Evolutionary conservation across 495 filamentous ascomycete species (phyloP), one percentile per base, ranked within the genome.

Genomic region (Cercophora newfieldiana): DNA sequence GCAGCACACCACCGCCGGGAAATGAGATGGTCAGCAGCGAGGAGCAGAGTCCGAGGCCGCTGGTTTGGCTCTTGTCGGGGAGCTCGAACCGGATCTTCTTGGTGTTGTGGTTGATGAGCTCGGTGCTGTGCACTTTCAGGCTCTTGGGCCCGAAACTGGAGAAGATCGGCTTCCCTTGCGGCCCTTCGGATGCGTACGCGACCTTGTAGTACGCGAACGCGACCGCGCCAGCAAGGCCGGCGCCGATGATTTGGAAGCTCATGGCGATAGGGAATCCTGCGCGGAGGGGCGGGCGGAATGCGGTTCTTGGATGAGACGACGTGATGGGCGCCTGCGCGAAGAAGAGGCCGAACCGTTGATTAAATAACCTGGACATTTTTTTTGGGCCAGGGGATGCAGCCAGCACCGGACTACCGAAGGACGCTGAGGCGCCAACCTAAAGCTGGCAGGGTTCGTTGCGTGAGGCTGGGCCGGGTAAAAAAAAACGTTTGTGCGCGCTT

Each of bases 21-120:
- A 82, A 79, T 0, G 83, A 81, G 47, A 84, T 70, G 24, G 85
- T 86, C 37, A 89, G 73, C 14, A 89, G 78, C 1, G 86, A 80
- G 33, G 86, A 88, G 5, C 83, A 85, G 47, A 88, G 75, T 1
- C 71, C 50, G 3, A 89, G 68, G 1, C 87, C 87, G 68, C 83
- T 85, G 31, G 76, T 69, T 47, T 71, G 70, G 7, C 76, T 72
- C n/a, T 73, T 51, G 21, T 84, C 78, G 0, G 88, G 87, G 8
- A 89, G 79, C 64, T 85, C 83, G 53, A 91, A 91, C 3, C 84
- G 80, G 56, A 91, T 74, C 33, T 81, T 80, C 70, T 89, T 90
- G 4, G 86, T 89, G 66, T 91, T 87, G 75, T 88, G 86, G 70
- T 86, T 90, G 59, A 90, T 80, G 1, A 75, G 66, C 68, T 89